phyloP scores from a whole-genome alignment of 2,329 filamentous ascomycete genomes.

The Alternaria conjuncta region DNA sequence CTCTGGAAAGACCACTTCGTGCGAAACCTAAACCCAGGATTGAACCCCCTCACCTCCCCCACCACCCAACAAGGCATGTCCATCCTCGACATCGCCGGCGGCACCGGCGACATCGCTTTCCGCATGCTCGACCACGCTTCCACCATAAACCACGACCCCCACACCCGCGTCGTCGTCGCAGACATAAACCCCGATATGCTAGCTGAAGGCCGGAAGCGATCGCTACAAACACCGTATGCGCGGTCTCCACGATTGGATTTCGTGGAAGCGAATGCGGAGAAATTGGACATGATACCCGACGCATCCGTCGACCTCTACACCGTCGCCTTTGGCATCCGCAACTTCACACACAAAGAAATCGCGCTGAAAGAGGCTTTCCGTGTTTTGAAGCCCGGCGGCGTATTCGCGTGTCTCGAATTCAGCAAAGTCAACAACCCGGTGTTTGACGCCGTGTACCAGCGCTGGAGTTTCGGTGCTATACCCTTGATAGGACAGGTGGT shows the following conservation, averaged over 20 bases:
- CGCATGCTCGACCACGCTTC: slow-evolving; percentile 90
- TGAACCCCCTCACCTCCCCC: slow-evolving; percentile 54
- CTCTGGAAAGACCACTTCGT: slow-evolving; percentile 99
- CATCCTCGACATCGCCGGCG: slow-evolving; percentile 95
- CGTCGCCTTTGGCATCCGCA: slow-evolving; percentile 95
- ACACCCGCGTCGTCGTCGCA: slow-evolving; percentile 85
- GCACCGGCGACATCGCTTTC: slow-evolving; percentile 97
- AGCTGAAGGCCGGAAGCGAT: slow-evolving; percentile 81
- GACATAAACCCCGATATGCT: slow-evolving; percentile 98
- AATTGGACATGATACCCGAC: slow-evolving; percentile 69
- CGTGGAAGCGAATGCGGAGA: slow-evolving; percentile 88
- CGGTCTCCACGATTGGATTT: slow-evolving; percentile 67
- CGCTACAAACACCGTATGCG: slow-evolving; percentile 67
- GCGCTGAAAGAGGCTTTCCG: slow-evolving; percentile 84
- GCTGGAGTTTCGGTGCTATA: slow-evolving; percentile 94
- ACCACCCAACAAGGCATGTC: slow-evolving; percentile 60
- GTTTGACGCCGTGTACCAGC: slow-evolving; percentile 87
- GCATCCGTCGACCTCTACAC: slow-evolving; percentile 92
- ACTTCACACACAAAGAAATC: slow-evolving; percentile 89
- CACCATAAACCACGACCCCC: slow-evolving; percentile 76
- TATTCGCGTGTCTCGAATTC: slow-evolving; percentile 97
- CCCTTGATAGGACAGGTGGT: slow-evolving; percentile 95
- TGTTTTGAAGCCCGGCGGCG: slow-evolving; percentile 89
- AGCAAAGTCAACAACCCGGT: slow-evolving; percentile 80
- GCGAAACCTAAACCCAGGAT: slow-evolving; percentile 84